Conservation (phyloP, 495 filamentous ascomycete species). For the Hyaloscypha hepaticicola region DNA sequence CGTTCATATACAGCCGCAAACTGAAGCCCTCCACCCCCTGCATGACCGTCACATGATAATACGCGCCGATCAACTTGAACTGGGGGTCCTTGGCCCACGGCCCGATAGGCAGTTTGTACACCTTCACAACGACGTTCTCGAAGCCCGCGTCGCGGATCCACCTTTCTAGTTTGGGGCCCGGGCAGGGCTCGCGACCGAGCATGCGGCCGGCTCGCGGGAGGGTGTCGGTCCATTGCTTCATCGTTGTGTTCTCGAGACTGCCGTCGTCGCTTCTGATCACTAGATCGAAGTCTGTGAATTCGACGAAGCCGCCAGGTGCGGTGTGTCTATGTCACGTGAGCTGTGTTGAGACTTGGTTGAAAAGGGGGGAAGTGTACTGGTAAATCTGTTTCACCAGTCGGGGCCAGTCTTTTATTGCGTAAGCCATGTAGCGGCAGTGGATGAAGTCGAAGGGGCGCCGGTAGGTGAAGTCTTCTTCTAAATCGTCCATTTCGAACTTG, state of each 20-base stretch:
- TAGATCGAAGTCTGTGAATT: not conserved
- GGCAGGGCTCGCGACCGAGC: not conserved
- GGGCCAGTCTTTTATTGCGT: conserved; percentile 3
- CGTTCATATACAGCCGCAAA: not conserved
- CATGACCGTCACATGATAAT: not conserved
- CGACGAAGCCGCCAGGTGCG: not conserved
- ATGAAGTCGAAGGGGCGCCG: conserved; percentile 31
- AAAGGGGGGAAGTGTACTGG: not conserved
- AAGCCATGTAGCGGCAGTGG: conserved; percentile 14
- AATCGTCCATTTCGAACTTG: conserved; percentile 35
- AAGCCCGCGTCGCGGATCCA: conserved; percentile 35
- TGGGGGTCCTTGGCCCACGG: conserved; percentile 43
- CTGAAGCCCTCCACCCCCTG: not conserved
- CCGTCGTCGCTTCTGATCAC: not conserved
- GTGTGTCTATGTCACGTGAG: not conserved
- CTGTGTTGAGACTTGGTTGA: not conserved
- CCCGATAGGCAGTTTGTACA: conserved; percentile 36
- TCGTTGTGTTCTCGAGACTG: not conserved
- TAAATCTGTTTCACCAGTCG: conserved; percentile 4
- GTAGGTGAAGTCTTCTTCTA: conserved; percentile 32
- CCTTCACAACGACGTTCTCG: conserved; percentile 27
- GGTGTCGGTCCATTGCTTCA: not conserved
- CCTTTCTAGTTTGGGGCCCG: not conserved
- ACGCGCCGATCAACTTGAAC: conserved; percentile 35
- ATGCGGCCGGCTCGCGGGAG: not conserved